A percentile compares a stretch with the other conserved stretches of the same genome.
These are phyloP conservation scores for Ganoderma lingzhi DNA, from an alignment of 1,284 basidiomycete species.

Conservation along the genomic window DNA sequence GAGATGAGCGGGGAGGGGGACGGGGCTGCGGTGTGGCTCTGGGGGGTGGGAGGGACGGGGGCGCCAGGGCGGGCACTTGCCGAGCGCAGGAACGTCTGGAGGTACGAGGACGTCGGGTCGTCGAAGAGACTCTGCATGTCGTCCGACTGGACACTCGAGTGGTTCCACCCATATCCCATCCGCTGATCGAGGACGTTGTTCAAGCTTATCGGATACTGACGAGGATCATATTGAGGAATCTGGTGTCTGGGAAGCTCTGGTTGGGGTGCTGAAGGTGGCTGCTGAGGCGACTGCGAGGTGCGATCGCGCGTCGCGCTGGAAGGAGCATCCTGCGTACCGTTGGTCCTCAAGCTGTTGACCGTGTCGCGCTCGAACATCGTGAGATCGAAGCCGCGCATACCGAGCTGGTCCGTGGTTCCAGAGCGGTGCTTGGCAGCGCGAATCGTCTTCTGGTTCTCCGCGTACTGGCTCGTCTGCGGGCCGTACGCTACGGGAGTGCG, in stretches of 20 bases:
- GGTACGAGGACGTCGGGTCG: constrained; percentile 63
- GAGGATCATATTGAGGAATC: constrained; percentile 31
- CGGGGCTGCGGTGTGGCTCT: constrained; percentile 74
- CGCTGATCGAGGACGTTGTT: constrained; percentile 30
- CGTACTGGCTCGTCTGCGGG: constrained; percentile 32
- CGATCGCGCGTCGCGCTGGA: constrained; percentile 27
- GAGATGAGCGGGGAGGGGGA: constrained; percentile 69
- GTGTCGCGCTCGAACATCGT: constrained; percentile 55
- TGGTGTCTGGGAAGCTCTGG: constrained; percentile 27
- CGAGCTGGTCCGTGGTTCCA: constrained; percentile 66
- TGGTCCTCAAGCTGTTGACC: constrained; percentile 41
- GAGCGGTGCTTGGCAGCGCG: constrained; percentile 48
- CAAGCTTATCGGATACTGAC: constrained; percentile 22
- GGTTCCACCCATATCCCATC: constrained; percentile 30
- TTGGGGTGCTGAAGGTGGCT: constrained; percentile 20
- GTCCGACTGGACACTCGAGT: constrained; percentile 49
- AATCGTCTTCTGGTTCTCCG: constrained; percentile 42
- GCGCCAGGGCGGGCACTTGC: constrained; percentile 64
- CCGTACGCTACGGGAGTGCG: constrained; percentile 37
- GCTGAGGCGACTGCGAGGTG: constrained; percentile 26
- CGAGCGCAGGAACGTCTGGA: constrained; percentile 64
- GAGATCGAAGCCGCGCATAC: constrained; percentile 63
- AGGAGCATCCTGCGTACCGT: constrained; percentile 28
- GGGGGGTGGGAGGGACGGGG: constrained; percentile 79
- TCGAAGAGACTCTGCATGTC: constrained; percentile 60